phyloP scores from a whole-genome alignment of 2,329 filamentous ascomycete species.

The Clonostachys sp. region DNA sequence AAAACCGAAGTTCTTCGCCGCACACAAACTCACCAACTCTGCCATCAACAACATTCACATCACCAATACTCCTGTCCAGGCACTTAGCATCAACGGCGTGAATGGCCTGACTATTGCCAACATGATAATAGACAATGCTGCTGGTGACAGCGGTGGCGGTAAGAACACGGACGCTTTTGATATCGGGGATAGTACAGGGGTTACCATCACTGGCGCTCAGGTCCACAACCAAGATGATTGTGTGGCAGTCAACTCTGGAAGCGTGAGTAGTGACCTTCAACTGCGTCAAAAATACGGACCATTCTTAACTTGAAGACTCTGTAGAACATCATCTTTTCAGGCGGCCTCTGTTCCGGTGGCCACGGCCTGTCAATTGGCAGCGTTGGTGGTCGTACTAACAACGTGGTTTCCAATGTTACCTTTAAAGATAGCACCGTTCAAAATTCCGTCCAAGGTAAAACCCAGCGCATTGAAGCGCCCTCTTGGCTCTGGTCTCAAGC shows the following conservation, averaged over 20 bases:
- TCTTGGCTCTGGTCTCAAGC: no score
- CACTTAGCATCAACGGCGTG: conserved; percentile 29
- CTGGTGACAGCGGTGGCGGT: conserved; percentile 23
- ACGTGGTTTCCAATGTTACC: conserved; percentile 44
- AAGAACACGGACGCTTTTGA: conserved; percentile 59
- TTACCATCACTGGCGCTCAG: conserved; percentile 45
- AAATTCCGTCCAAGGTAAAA: conserved; percentile 44
- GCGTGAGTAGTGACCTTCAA: neutral
- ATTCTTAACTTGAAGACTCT: no score
- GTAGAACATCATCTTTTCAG: conserved; percentile 36
- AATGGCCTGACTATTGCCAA: conserved; percentile 24
- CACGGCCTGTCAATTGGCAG: conserved; percentile 37
- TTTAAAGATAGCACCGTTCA: conserved; percentile 43
- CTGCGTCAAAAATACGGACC: no score
- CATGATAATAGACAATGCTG: conserved; percentile 31
- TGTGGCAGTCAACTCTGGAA: conserved; percentile 51
- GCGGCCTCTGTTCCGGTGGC: conserved; percentile 35
- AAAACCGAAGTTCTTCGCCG: conserved; percentile 59
- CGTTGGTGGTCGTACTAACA: conserved; percentile 42
- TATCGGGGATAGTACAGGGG: conserved; percentile 39
- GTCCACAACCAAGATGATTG: conserved; percentile 61
- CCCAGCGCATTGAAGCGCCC: no score
- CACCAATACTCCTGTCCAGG: conserved; percentile 34
- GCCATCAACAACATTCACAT: conserved; percentile 30
- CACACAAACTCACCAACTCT: conserved; percentile 29